Evolutionary conservation across 179 eudicot species (phyloP).

Genomic region (Actinidia chinensis): DNA sequence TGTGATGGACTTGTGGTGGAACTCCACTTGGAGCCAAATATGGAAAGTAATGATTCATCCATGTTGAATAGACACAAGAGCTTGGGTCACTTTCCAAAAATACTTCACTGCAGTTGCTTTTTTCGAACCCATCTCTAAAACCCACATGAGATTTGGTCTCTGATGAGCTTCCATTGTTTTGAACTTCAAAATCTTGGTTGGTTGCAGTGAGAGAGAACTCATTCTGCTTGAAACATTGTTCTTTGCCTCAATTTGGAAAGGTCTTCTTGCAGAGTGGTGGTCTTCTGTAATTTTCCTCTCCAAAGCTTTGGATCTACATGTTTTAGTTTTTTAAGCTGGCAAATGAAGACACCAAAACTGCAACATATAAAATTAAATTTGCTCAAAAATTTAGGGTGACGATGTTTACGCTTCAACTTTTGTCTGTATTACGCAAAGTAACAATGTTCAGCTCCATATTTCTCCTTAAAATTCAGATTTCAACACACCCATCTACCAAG

Average conservation of each 20-base stretch:
- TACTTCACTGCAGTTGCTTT: conserved; percentile 41
- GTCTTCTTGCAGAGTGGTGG: conserved; percentile 29
- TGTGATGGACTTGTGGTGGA: conserved; percentile 11
- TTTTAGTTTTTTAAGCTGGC: conserved; percentile 46
- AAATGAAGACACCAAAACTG: background rate
- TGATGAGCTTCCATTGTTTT: background rate
- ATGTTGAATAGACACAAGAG: conserved; percentile 22
- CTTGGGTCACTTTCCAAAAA: conserved; percentile 33
- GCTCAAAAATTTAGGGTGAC: background rate
- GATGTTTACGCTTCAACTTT: too few species aligned
- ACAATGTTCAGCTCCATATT: too few species aligned
- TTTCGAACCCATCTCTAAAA: conserved; percentile 43
- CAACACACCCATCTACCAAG: too few species aligned
- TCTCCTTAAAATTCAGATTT: too few species aligned
- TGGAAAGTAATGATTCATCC: conserved; percentile 25
- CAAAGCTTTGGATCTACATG: conserved; percentile 47
- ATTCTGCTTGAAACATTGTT: conserved; percentile 20
- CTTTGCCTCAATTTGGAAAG: conserved; percentile 23
- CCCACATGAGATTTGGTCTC: conserved; percentile 19
- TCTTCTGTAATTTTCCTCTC: conserved; percentile 29
- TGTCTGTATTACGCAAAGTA: too few species aligned
- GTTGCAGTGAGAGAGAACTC: conserved; percentile 5
- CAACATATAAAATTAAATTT: background rate
- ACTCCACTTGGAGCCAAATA: conserved; percentile 25
- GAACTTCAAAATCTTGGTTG: background rate